Evolutionary conservation across 768 basidiomycete genomes (phyloP).

Genomic region (Leucosporidium creatinivorum): DNA sequence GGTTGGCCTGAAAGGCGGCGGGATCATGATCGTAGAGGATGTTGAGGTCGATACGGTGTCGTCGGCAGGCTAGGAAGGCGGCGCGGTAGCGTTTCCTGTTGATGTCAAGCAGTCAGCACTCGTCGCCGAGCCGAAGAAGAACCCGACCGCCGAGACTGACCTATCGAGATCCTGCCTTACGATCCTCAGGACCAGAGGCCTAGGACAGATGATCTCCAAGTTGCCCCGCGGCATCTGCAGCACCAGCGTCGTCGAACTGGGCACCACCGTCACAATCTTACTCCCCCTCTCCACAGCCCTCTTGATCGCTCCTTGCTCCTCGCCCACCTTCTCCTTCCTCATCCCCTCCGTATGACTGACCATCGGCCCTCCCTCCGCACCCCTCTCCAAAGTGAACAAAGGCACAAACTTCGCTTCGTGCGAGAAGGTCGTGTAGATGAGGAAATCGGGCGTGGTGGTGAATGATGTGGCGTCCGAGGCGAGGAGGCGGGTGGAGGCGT

Average conservation of each 20-base stretch:
- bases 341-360: constrained; percentile 19
- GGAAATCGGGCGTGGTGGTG: constrained; percentile 58
- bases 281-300: constrained; percentile 84
- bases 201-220: constrained; percentile 86
- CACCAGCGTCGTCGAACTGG: constrained; percentile 79
- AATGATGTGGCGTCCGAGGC: constrained; percentile 56
- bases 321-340: constrained; percentile 34
- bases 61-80: constrained; percentile 83
- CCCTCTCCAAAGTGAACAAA: constrained; percentile 40
- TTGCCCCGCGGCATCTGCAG: constrained; percentile 98
- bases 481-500: constrained; percentile 45
- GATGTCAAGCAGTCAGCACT: neutral
- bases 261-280: constrained; percentile 76
- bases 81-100: constrained; percentile 67
- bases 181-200: constrained; percentile 80
- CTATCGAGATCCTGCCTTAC: constrained; percentile 65
- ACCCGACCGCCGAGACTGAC: constrained; percentile 48
- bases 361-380: constrained; percentile 35
- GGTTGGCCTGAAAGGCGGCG: constrained; percentile 55
- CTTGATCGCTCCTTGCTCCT: constrained; percentile 49
- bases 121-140: neutral
- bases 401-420: constrained; percentile 75
- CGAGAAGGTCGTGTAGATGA: constrained; percentile 74
- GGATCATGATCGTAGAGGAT: constrained; percentile 75
- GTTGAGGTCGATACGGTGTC: constrained; percentile 86